These are phyloP conservation scores for Penicillium sp. DNA, from an alignment of 2,329 filamentous ascomycete species.

Conservation along the genomic window DNA sequence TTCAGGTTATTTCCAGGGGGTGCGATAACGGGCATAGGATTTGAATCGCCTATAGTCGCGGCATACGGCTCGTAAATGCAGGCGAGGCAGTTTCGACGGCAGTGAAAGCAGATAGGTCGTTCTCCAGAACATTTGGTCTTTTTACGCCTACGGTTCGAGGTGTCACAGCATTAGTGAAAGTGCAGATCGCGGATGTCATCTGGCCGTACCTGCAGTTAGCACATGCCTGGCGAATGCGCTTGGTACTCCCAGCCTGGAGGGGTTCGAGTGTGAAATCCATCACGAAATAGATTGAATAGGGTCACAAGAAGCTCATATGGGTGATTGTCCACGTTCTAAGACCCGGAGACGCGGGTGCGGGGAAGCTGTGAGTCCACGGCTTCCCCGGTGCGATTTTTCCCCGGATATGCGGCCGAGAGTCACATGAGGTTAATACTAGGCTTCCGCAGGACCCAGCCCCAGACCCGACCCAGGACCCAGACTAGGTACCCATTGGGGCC, in stretches of 20 bases:
- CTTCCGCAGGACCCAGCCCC: no score
- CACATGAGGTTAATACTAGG: no score
- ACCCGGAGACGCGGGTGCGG: no score
- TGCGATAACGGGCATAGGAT: not conserved
- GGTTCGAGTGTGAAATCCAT: slow-evolving; percentile 11
- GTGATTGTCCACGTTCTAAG: no score
- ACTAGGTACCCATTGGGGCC: no score
- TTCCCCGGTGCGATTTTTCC: no score
- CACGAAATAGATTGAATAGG: not conserved
- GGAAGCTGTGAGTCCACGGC: no score
- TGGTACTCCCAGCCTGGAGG: slow-evolving; percentile 8
- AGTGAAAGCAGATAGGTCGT: slow-evolving; percentile 26
- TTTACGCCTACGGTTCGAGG: slow-evolving; percentile 16
- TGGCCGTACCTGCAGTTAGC: slow-evolving; percentile 27
- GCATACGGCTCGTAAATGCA: slow-evolving; percentile 30
- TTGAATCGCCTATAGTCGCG: slow-evolving; percentile 8
- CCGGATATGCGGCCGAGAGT: no score
- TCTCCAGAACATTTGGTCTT: slow-evolving; percentile 30
- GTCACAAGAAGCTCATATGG: no score
- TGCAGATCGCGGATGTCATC: not conserved
- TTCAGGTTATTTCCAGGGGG: not conserved
- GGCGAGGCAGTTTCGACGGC: slow-evolving; percentile 23
- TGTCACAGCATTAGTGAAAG: not conserved
- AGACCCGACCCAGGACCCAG: no score
- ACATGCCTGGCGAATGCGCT: slow-evolving; percentile 32